Evolutionary conservation across 495 filamentous ascomycete species (phyloP), one percentile per base, ranked within the genome.

Genomic region (Aspergillus hancockii): DNA sequence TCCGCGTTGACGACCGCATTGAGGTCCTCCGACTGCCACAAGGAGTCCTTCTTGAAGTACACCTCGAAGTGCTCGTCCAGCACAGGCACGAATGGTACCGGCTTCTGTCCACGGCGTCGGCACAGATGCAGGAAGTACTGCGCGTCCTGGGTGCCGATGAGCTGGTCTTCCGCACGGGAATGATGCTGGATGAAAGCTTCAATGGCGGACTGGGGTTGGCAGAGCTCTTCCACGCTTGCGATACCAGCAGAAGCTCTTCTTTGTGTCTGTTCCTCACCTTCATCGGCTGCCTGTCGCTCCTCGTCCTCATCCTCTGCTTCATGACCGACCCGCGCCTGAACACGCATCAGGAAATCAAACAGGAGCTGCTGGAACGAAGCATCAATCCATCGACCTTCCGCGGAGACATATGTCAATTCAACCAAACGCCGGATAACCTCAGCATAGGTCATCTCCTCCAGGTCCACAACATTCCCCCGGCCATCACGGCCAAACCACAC

Each of bases 11-110:
- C 60, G 30, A 78, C 72, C 1, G 75, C 74, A 23, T 72, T 74
- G 18, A 77, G 41, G 49, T 77, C 70, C 55, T 78, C 74, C 0
- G 73, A 70, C 51, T 78, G 75, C 75, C 75, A 78, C 3, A 78
- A 52, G 4, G 72, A 77, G 50, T 78, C 75, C 43, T 78, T 78
- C 52, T 78, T 78, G 65, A 78, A 78, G 54, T 68, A 78, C 12
- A 61, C 66, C 52, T 78, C 75, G 31, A 78, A 78, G 38, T 73
- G 64, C 6, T 76, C 70, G 32, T 78, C 69, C 0, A 78, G 43
- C 4, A 59, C 58, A 8, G 74, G 74, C 19, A 77, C 63, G 46
- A 78, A 78, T 9, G 66, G 64, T 1, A 78, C 73, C 4, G 75
- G 74, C 53, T 75, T 78, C 25, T 71, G 65, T 8, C 68, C 64